These are phyloP conservation scores for Camellia oleifera DNA, from an alignment of 179 eudicot genomes.

Conservation along the genomic window DNA sequence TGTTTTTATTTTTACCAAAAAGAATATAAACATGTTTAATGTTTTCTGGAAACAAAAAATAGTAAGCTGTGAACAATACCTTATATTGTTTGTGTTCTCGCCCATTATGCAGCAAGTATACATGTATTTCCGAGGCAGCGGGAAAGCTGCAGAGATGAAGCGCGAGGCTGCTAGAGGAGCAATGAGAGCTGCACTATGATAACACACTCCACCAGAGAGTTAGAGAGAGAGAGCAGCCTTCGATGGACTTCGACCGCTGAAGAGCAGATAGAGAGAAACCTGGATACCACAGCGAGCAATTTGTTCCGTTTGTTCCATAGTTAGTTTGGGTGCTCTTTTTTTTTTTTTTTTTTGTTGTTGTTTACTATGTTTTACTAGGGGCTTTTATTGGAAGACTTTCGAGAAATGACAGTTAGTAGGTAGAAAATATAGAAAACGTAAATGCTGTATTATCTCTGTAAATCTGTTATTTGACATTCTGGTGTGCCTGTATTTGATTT, in stretches of 20 bases:
- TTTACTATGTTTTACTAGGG: background rate
- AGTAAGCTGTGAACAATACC: too few relatives aligned
- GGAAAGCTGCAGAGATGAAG: conserved; percentile 51
- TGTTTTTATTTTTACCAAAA: too few relatives aligned
- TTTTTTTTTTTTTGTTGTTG: background rate
- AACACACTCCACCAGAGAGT: background rate
- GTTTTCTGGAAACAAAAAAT: too few relatives aligned
- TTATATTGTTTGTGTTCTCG: background rate
- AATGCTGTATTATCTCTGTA: background rate
- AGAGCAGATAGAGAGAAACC: background rate
- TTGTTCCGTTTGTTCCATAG: background rate
- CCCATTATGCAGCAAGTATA: conserved; percentile 58
- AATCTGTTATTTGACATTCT: background rate
- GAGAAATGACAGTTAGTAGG: background rate
- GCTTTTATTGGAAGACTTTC: background rate
- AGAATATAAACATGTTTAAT: too few relatives aligned
- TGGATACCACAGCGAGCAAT: background rate
- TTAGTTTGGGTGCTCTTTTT: background rate
- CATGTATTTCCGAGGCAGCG: conserved; percentile 66
- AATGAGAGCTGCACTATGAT: conserved; percentile 53
- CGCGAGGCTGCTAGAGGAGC: conserved; percentile 61
- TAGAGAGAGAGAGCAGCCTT: too few relatives aligned
- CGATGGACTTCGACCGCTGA: background rate
- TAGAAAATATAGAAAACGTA: background rate
- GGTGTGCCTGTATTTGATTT: background rate